Percentiles rank a stretch among this genome's conserved stretches.
Evolutionary conservation across 2,329 filamentous ascomycete genomes (phyloP).

Genomic region (Aspergillus tamarii): DNA sequence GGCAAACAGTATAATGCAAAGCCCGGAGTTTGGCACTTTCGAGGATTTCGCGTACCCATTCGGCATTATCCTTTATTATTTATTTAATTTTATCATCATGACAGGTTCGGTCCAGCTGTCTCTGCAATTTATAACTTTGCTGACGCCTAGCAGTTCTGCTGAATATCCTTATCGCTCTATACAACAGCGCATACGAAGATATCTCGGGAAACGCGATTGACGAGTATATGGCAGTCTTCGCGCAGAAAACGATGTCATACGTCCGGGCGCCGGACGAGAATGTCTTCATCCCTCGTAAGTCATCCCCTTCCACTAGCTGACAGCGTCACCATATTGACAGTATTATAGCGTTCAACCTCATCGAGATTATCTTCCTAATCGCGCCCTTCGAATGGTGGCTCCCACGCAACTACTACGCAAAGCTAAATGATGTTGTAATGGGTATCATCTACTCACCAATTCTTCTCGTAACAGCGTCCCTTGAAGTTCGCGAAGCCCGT

Average conservation of each 20-base stretch:
- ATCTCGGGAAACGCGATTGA: constrained; percentile 92
- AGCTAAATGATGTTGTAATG: constrained; percentile 89
- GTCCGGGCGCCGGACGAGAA: constrained; percentile 97
- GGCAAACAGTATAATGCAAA: constrained; percentile 87
- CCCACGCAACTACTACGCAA: constrained; percentile 70
- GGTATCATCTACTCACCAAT: constrained; percentile 80
- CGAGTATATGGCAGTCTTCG: constrained; percentile 91
- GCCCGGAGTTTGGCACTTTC: constrained; percentile 86
- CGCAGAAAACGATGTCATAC: constrained; percentile 95
- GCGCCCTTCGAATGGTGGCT: constrained; percentile 96
- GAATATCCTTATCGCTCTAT: constrained; percentile 95
- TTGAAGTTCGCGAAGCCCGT: constrained; percentile 68
- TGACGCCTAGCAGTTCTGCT: constrained; percentile 63
- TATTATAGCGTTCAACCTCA: constrained; percentile 73
- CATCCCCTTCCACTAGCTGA: not conserved
- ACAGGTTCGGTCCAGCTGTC: constrained; percentile 51
- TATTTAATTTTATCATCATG: constrained; percentile 97
- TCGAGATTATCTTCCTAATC: constrained; percentile 80
- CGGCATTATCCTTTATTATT: constrained; percentile 92
- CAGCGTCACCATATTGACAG: not conserved
- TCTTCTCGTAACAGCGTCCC: constrained; percentile 73
- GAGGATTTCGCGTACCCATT: constrained; percentile 91
- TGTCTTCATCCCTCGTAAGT: constrained; percentile 81
- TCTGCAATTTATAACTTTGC: not conserved
- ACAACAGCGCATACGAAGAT: constrained; percentile 94